Conservation (phyloP, 495 filamentous ascomycete genomes). For the Trichodelitschia bisporula region DNA sequence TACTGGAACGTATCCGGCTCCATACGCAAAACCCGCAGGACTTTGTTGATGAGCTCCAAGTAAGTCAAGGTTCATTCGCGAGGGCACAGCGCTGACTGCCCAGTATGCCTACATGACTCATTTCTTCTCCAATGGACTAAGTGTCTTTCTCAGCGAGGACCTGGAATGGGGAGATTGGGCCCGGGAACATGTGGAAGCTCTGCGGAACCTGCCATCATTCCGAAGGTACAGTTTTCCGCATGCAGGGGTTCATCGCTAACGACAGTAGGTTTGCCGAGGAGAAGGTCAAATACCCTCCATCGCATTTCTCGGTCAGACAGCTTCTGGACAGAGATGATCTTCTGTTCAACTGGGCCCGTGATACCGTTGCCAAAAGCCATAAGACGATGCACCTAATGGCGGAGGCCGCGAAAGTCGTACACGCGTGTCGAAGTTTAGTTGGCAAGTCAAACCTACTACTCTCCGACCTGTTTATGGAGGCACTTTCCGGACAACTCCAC, state of each 20-base stretch:
- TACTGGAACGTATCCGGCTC: constrained; percentile 59
- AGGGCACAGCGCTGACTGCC: constrained; percentile 2
- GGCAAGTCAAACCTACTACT: too few species aligned
- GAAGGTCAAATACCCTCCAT: too few species aligned
- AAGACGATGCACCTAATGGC: too few species aligned
- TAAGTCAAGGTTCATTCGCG: too few species aligned
- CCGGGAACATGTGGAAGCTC: constrained; percentile 41
- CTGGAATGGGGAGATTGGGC: constrained; percentile 17
- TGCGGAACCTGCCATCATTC: constrained; percentile 64
- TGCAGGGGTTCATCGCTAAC: too few species aligned
- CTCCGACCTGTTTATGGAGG: constrained; percentile 30
- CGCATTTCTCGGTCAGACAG: constrained; percentile 5
- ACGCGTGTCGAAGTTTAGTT: too few species aligned
- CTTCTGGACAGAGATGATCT: constrained; percentile 28
- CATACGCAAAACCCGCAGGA: constrained; percentile 77
- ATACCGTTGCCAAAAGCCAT: background rate
- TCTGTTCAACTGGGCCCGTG: constrained; percentile 11
- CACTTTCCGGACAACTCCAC: constrained; percentile 29
- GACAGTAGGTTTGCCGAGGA: too few species aligned
- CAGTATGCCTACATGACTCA: constrained; percentile 91
- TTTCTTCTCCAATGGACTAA: constrained; percentile 80
- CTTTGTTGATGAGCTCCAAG: background rate
- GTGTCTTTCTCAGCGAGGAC: constrained; percentile 27
- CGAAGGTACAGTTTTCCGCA: constrained; percentile 34
- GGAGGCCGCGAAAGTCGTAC: too few species aligned